Base-by-base conservation (phyloP, 768 basidiomycete species). In the Heimioporus sp. region DNA sequence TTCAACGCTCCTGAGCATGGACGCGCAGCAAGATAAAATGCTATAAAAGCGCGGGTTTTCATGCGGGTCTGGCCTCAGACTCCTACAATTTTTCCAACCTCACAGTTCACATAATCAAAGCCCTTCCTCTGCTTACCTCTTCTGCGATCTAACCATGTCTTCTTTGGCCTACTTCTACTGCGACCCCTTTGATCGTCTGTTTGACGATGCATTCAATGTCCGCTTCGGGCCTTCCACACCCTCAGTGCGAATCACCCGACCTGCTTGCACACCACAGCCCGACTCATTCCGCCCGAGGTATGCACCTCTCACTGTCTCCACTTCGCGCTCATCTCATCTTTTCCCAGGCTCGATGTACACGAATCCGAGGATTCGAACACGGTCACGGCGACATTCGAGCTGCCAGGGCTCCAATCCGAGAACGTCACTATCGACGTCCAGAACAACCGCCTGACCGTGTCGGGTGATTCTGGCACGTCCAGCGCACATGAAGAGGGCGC, bases 331-430 rank as follows among this genome's bases (percentile, higher is more conserved):
- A 1, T 3, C 12, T 2, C 51, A 30, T 11, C 9, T 20, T n/a
- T 17, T 9, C 15, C 16, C 13, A 74, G 74, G 28, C 64, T 83
- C 65, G 76, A 80, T 54, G 44, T 82, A 1, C 69, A 76, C 46
- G 77, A 80, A 60, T 69, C 73, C 46, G 57, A 68, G 4, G 68
- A 71, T 1, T 63, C 65, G 10, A 75, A 76, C 59, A 50, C 54
- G n/a, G 72, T 81, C 34, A 80, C 76, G 2, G 80, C 77, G 16
- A 75, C 73, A 4, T 79, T 83, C 56, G 80, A 81, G 59, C 63
- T 80, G 7, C 80, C 81, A 4, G 76, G 81, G 10, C 58, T 82
- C 46, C 76, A 72, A 53, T 76, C 77, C 54, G 74, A 76, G 46
- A 71, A 78, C 37, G 73, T 82, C 46, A 64, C 64, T 32, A 73